Base-by-base conservation (phyloP, 257 asterid genomes). In the Nicotiana sylvestris region DNA sequence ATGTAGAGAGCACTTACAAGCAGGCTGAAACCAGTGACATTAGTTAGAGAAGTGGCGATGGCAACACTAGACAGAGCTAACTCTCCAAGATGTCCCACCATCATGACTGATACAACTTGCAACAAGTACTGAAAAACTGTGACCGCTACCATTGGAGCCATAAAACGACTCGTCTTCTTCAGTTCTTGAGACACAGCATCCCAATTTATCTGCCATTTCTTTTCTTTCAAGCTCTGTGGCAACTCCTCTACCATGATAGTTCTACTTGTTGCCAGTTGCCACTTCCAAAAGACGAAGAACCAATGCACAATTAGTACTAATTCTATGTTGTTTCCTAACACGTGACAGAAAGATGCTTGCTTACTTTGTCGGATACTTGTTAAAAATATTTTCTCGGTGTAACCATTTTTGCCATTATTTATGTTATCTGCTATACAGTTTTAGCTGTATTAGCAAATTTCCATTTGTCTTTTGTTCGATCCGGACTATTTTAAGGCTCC, bases 11-110 rank as follows among this genome's bases (percentile, higher is more conserved):
- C 12, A 83, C 88, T 88, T 83, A 85, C 91, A 33, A 83, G 89
- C 58, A 86, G 89, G 55, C 91, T 88, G 88, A 91, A 87, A 15
- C 89, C 91, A 15, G 88, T 81, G 82, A 86, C 88, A 57, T 86
- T 89, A 37, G 91, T 85, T 3, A 89, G 78, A 64, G 92, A 89
- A 60, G 89, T 86, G 29, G 92, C 88, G 15, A 89, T 88, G 70
- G 91, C 90, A 32, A 87, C 88, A 46, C 87, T 84, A 53, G 92
- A 87, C 16, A 91, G 84, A 13, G 83, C 72, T 66, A 87, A 81
- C 49, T 68, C 81, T 9, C 91, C 91, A 16, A 89, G 83, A 64
- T 86, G 92, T n/a, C 93, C 92, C 0, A 88, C 93, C 91, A 91
- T 88, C 81, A 89, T 82, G 35, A 85, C 57, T 9, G 93, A 84